phyloP scores from a whole-genome alignment of 1,139 yeast species.

The Geotrichum cucujoidarum region DNA sequence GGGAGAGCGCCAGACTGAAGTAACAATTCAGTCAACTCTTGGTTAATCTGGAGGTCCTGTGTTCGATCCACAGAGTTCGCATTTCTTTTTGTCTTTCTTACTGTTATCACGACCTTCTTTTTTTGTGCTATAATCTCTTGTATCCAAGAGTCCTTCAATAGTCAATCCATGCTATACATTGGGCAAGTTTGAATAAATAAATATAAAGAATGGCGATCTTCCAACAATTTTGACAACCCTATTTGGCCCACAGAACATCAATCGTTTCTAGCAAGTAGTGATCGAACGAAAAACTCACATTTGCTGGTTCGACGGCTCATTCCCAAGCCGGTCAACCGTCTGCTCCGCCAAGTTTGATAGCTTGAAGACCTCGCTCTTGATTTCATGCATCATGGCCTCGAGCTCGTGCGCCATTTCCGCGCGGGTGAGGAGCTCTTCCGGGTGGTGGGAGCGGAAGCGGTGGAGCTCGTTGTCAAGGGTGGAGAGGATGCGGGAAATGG shows the following conservation, averaged over 20 bases:
- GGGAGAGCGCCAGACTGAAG: constrained; percentile 22
- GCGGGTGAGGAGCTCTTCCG: background rate
- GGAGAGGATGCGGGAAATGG: background rate
- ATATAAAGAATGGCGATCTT: too few species aligned
- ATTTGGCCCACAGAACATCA: too few species aligned
- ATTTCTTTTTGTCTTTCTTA: constrained; percentile 27
- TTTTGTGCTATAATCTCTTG: background rate
- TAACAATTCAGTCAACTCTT: constrained; percentile 15
- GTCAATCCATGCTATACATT: background rate
- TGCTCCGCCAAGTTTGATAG: background rate
- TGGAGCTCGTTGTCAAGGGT: background rate
- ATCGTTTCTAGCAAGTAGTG: too few species aligned
- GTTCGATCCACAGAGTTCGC: constrained; percentile 94
- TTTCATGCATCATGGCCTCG: background rate
- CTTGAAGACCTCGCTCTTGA: background rate
- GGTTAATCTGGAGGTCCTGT: constrained; percentile 66
- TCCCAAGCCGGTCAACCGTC: background rate
- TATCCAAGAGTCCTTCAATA: background rate
- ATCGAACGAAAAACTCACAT: too few species aligned
- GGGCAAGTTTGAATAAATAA: background rate
- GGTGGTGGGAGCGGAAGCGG: background rate
- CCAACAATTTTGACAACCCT: too few species aligned
- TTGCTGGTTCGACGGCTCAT: background rate
- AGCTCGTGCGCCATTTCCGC: background rate
- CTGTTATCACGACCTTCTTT: background rate